Percentiles rank a stretch among this genome's conserved stretches.
Evolutionary conservation across 2,329 filamentous ascomycete genomes (phyloP).

Genomic region (Fusarium sp.): DNA sequence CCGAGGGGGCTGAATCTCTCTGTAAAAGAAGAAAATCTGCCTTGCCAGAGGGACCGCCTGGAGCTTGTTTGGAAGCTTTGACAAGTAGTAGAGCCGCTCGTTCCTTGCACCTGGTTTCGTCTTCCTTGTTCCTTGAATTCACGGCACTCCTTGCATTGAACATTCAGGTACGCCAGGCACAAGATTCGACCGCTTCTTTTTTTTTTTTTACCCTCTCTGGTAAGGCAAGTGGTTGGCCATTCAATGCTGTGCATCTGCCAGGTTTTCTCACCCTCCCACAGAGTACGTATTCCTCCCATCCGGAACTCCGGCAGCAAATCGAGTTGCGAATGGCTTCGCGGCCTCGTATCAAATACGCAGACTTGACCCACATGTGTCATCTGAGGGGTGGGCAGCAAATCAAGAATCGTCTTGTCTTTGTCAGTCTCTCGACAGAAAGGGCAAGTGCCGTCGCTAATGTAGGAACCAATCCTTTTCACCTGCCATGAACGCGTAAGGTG

Average conservation of each 20-base stretch:
- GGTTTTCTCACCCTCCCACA: slow-evolving; percentile 3
- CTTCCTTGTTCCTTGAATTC: slow-evolving; percentile 12
- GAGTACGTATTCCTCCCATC: background rate
- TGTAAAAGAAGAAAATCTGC: slow-evolving; percentile 12
- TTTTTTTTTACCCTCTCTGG: slow-evolving; percentile 5
- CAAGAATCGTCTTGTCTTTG: slow-evolving; percentile 13
- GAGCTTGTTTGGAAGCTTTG: slow-evolving; percentile 13
- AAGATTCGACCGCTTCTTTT: background rate
- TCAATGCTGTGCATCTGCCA: background rate
- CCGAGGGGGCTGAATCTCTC: slow-evolving; percentile 3
- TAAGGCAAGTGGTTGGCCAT: background rate
- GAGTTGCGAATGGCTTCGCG: slow-evolving; percentile 29
- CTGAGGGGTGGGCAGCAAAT: slow-evolving; percentile 1
- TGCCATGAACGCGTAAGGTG: slow-evolving; percentile 10
- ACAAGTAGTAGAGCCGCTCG: slow-evolving; percentile 6
- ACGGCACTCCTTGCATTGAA: slow-evolving; percentile 2
- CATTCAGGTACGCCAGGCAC: slow-evolving; percentile 3
- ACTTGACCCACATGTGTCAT: slow-evolving; percentile 34
- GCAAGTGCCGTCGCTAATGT: slow-evolving; percentile 33
- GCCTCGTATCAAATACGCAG: slow-evolving; percentile 36
- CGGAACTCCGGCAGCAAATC: slow-evolving; percentile 17
- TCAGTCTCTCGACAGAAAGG: slow-evolving; percentile 20
- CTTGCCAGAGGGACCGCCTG: slow-evolving; percentile 13
- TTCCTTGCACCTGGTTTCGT: slow-evolving; percentile 5
- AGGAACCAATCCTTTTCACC: slow-evolving; percentile 27